Evolutionary conservation across 345 rosid species (phyloP).

Genomic region (Eucalyptus erythrocorys): DNA sequence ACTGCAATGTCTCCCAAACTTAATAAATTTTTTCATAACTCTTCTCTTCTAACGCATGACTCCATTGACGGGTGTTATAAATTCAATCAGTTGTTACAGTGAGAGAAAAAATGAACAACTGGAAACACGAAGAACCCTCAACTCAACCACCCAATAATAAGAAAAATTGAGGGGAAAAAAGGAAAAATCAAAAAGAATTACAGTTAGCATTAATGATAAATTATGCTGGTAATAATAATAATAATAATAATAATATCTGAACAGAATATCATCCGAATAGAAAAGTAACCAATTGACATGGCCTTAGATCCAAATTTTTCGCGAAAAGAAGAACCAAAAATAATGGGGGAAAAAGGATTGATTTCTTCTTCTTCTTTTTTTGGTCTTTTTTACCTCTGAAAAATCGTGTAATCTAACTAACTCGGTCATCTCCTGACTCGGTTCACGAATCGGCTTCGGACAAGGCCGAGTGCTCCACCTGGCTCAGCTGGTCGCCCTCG

Average conservation of each 20-base stretch:
- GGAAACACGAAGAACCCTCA: not conserved
- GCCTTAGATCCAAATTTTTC: conserved; percentile 27
- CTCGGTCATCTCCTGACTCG: conserved; percentile 12
- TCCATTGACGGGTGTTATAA: not conserved
- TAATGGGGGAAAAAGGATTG: not conserved
- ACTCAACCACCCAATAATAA: not conserved
- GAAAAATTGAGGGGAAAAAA: not conserved
- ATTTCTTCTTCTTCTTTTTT: not conserved
- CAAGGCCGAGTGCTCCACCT: conserved; percentile 56
- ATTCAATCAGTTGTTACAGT: not conserved
- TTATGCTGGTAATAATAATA: not conserved
- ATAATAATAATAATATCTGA: not conserved
- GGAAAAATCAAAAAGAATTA: not conserved
- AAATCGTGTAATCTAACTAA: not conserved
- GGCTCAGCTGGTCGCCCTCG: conserved; percentile 13
- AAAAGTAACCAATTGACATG: conserved; percentile 2
- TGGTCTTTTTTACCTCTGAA: conserved; percentile 20
- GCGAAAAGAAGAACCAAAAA: conserved; percentile 17
- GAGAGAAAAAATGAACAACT: not conserved
- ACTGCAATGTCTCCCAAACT: not conserved
- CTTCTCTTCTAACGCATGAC: not conserved
- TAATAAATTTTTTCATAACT: not conserved
- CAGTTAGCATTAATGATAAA: not conserved
- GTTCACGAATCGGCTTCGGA: conserved; percentile 52
- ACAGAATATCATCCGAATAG: not conserved